Conservation (phyloP, 2,329 filamentous ascomycete genomes). For the Alternaria gaisen region DNA sequence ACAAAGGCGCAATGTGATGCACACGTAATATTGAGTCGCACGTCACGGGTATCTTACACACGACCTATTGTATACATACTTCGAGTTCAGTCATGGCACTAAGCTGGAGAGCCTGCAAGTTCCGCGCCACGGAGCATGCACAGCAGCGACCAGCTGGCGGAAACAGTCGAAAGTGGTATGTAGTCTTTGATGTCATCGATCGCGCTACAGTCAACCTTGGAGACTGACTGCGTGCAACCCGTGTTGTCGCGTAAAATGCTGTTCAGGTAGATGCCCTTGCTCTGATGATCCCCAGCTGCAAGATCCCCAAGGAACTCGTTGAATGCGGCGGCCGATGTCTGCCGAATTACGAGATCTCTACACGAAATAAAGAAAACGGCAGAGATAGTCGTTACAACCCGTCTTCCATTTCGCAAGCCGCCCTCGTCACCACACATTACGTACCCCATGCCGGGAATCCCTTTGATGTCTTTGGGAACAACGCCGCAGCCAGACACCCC, state of each 20-base stretch:
- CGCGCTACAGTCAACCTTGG: neutral
- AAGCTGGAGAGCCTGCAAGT: neutral
- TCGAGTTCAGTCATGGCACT: neutral
- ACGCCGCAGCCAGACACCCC: neutral
- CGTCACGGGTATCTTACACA: neutral
- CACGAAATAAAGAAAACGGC: neutral
- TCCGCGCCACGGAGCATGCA: neutral
- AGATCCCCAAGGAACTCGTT: neutral
- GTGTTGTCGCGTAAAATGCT: neutral
- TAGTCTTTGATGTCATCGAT: neutral
- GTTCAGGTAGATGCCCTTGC: neutral
- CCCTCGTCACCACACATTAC: neutral
- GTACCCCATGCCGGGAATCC: conserved; percentile 2
- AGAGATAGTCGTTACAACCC: neutral
- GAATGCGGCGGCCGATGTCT: neutral
- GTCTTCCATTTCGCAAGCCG: neutral
- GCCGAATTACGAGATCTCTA: neutral
- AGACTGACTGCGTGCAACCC: neutral
- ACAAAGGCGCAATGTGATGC: neutral
- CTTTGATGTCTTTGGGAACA: neutral
- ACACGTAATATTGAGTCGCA: neutral
- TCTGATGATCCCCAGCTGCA: neutral
- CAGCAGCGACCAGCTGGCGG: neutral
- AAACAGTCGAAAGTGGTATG: neutral
- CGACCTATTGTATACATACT: neutral